A percentile compares a stretch with the other conserved stretches of the same genome.
phyloP scores from a whole-genome alignment of 2,329 filamentous ascomycete species.

The Exserohilum turcica region DNA sequence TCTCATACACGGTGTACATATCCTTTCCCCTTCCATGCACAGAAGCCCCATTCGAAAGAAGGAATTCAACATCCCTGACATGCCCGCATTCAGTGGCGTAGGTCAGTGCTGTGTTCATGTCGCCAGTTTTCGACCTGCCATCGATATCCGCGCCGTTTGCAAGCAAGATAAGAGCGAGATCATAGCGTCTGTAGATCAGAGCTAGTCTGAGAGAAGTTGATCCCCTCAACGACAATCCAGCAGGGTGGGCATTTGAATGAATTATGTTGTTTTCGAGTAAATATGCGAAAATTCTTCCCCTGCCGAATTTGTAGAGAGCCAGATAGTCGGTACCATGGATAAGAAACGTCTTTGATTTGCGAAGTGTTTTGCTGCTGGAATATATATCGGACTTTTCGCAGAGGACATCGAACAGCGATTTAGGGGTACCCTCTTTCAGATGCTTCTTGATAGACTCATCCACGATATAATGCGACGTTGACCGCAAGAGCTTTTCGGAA shows the following conservation, averaged over 20 bases:
- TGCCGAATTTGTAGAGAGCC: background rate
- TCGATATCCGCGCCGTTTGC: background rate
- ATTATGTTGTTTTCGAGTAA: background rate
- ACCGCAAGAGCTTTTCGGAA: background rate
- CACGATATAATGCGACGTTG: background rate
- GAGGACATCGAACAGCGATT: background rate
- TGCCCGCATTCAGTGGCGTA: background rate
- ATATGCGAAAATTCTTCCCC: background rate
- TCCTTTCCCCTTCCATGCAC: background rate
- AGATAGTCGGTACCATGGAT: background rate
- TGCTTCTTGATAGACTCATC: background rate
- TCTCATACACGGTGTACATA: background rate
- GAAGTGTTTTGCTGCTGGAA: background rate
- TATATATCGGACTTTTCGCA: background rate
- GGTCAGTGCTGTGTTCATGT: background rate
- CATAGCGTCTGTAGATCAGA: background rate
- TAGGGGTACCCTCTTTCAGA: background rate
- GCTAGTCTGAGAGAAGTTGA: background rate
- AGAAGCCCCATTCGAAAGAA: background rate
- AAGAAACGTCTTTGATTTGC: background rate
- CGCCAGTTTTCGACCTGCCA: background rate
- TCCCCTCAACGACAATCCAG: background rate
- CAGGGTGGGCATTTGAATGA: background rate
- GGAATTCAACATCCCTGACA: background rate
- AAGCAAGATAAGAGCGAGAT: slow-evolving; percentile 1